These are phyloP conservation scores for Kazachstania kunashirensis DNA, from an alignment of 805 yeast genomes.

Conservation along the genomic window DNA sequence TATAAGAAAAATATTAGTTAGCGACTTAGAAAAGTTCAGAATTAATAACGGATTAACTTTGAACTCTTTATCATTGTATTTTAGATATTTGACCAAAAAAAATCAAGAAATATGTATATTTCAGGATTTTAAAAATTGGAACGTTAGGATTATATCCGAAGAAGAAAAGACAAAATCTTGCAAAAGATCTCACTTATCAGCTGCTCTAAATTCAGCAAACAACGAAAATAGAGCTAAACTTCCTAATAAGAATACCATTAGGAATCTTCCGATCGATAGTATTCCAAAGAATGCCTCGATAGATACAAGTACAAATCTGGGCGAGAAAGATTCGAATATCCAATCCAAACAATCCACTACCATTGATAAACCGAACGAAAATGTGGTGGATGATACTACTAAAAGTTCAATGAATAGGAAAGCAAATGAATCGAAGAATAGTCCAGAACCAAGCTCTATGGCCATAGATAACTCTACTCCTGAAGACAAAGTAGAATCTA, in stretches of 20 bases:
- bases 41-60: conserved; percentile 27
- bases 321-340: background rate
- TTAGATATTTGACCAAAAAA: conserved; percentile 25
- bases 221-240: background rate
- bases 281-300: too few relatives aligned
- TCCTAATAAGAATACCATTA: background rate
- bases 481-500: too few relatives aligned
- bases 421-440: too few relatives aligned
- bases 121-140: conserved; percentile 25
- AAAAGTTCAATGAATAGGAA: too few relatives aligned
- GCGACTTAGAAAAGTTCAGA: conserved; percentile 30
- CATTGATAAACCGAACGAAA: too few relatives aligned
- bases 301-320: too few relatives aligned
- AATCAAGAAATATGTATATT: conserved; percentile 27
- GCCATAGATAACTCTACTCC: too few relatives aligned
- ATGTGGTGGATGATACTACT: too few relatives aligned
- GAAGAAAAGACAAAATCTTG: conserved; percentile 27
- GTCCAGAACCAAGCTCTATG: too few relatives aligned
- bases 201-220: background rate
- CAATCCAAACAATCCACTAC: too few relatives aligned
- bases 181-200: conserved; percentile 19
- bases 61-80: conserved; percentile 27
- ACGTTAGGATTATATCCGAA: conserved; percentile 23
- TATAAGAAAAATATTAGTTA: conserved; percentile 25
- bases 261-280: background rate